These are phyloP conservation scores for Lentinula boryana DNA, from an alignment of 768 basidiomycete genomes.

Conservation along the genomic window DNA sequence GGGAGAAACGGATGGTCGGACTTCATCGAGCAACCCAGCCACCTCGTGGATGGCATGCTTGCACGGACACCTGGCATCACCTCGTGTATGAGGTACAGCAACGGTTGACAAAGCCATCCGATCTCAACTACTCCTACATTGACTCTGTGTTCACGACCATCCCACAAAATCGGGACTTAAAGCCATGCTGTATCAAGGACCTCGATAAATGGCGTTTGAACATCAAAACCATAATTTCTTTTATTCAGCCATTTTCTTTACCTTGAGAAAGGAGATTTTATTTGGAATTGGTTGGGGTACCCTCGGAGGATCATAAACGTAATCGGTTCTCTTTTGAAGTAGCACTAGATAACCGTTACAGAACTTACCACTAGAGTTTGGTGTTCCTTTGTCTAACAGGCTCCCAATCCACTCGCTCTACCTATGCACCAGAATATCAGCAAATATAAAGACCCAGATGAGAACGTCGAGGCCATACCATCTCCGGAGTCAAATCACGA, in stretches of 20 bases:
- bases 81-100: not conserved
- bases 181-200: not conserved
- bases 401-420: constrained; percentile 67
- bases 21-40: not conserved
- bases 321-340: no score
- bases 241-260: not conserved
- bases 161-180: not conserved
- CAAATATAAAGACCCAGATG: not conserved
- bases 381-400: constrained; percentile 19
- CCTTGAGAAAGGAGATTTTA: not conserved
- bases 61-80: not conserved
- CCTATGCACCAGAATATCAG: constrained; percentile 17
- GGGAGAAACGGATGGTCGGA: not conserved
- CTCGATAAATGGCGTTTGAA: not conserved
- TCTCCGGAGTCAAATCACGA: constrained; percentile 62
- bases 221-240: not conserved
- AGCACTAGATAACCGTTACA: no score
- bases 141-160: not conserved
- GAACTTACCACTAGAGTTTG: not conserved
- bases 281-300: no score
- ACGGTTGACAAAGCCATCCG: not conserved
- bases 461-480: constrained; percentile 37
- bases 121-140: not conserved
- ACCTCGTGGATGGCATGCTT: not conserved
- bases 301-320: no score